phyloP scores from a whole-genome alignment of 805 yeast genomes.

The Kodamaea kakaduensis region DNA sequence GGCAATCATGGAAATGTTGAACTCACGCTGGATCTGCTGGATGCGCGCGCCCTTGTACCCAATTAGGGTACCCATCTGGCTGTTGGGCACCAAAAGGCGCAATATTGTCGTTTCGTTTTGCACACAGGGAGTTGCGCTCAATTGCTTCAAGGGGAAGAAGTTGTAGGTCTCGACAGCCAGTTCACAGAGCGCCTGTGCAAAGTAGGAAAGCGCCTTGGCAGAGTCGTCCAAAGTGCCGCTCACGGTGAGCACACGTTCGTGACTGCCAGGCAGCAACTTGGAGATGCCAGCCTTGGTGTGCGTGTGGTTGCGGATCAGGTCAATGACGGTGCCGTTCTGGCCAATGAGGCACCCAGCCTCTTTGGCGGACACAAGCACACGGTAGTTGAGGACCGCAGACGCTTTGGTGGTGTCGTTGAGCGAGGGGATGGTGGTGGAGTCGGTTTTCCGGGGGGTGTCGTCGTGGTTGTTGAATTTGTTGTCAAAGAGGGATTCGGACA shows the following conservation, averaged over 20 bases:
- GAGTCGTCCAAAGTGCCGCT: slow-evolving; percentile 69
- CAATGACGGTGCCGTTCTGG: slow-evolving; percentile 74
- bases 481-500: slow-evolving; percentile 35
- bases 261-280: slow-evolving; percentile 71
- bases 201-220: slow-evolving; percentile 64
- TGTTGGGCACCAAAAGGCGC: slow-evolving; percentile 73
- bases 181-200: slow-evolving; percentile 61
- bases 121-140: slow-evolving; percentile 48
- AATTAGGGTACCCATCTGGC: slow-evolving; percentile 84
- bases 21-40: slow-evolving; percentile 68
- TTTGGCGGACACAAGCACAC: slow-evolving; percentile 72
- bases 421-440: slow-evolving; percentile 20
- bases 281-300: slow-evolving; percentile 85
- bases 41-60: slow-evolving; percentile 81
- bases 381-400: slow-evolving; percentile 33
- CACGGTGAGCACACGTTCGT: slow-evolving; percentile 77
- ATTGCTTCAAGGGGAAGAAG: slow-evolving; percentile 57
- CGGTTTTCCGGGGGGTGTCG: neutral
- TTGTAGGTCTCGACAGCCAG: slow-evolving; percentile 39
- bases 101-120: slow-evolving; percentile 52
- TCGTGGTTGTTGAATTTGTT: slow-evolving; percentile 9
- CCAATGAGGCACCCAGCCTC: slow-evolving; percentile 93
- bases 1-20: slow-evolving; percentile 76
- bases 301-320: slow-evolving; percentile 68
- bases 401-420: slow-evolving; percentile 23